These are phyloP conservation scores for Russula lepida DNA, from an alignment of 768 basidiomycete genomes.

Conservation along the genomic window DNA sequence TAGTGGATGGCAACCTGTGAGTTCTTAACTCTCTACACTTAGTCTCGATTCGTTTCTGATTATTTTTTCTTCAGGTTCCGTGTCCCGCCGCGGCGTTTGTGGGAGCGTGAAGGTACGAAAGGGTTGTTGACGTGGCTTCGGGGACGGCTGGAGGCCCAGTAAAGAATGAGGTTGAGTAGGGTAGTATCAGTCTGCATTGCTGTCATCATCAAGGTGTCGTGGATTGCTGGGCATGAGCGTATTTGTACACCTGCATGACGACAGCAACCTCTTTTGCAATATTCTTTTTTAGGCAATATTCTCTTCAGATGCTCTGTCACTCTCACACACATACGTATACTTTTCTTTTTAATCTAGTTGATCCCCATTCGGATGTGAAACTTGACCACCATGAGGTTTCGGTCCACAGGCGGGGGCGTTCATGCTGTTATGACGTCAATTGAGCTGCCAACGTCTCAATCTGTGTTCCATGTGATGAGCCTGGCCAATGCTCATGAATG, in stretches of 20 bases:
- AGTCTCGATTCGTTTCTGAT: not conserved
- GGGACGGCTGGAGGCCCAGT: slow-evolving; percentile 44
- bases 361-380: too few relatives aligned
- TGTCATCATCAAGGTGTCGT: not conserved
- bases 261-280: too few relatives aligned
- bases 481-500: not conserved
- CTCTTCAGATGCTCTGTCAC: too few relatives aligned
- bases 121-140: slow-evolving; percentile 72
- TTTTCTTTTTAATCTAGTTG: too few relatives aligned
- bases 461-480: not conserved
- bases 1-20: slow-evolving; percentile 81
- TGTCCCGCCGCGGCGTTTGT: slow-evolving; percentile 69
- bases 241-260: too few relatives aligned
- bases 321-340: too few relatives aligned
- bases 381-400: not conserved
- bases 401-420: not conserved
- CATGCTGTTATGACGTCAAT: not conserved
- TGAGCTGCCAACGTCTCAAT: not conserved
- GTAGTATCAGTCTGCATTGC: not conserved
- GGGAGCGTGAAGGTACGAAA: slow-evolving; percentile 83
- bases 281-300: too few relatives aligned
- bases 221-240: too few relatives aligned
- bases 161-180: not conserved
- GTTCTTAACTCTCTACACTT: slow-evolving; percentile 26
- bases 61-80: slow-evolving; percentile 49